Base-by-base conservation (phyloP, 257 asterid species). In the Solanum medicagineum region DNA sequence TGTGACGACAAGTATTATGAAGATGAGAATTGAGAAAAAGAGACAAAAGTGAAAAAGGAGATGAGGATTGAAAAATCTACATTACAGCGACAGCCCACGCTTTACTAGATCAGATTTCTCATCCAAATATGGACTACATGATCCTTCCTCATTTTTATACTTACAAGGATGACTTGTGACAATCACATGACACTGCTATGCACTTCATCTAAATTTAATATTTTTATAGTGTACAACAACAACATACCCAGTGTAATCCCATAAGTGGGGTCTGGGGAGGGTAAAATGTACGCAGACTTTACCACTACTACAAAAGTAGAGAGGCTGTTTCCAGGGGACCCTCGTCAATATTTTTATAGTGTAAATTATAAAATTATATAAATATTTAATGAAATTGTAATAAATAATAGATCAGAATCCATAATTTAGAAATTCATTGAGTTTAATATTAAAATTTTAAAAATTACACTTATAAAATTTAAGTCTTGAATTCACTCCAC, bases 41-140 rank as follows among this genome's bases (percentile, higher is more conserved):
- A 75, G 22, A 77, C 47, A 75, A 75, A 75, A 75, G 26, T 32
- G 4, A 85, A 85, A 88, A 81, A 88, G n/a, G 71, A 84, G 89
- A 87, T 90, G 92, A 85, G 90, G 86, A 86, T 47, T 32, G 87
- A 84, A 80, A 56, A 77, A 77, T 77, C 82, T 47, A 66, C 86
- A 88, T 87, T 87, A 86, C 84, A 83, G 87, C 81, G 90, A 86
- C 84, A 84, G 91, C 94, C 93, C 90, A 92, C 90, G 79, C 81
- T 77, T 77, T 77, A 49, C 11, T 75, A 49, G 82, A 75, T 85
- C 83, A 85, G 90, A 86, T 79, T 90, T 92, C 92, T 87, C 86
- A 91, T 91, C 92, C 87, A 84, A 26, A 87, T 87, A 84, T 85
- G 86, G 85, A 87, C 81, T 90, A 87, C 87, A 89, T 90, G 85